Conservation (phyloP, 106 monocot genomes). For the Allium sativum region DNA sequence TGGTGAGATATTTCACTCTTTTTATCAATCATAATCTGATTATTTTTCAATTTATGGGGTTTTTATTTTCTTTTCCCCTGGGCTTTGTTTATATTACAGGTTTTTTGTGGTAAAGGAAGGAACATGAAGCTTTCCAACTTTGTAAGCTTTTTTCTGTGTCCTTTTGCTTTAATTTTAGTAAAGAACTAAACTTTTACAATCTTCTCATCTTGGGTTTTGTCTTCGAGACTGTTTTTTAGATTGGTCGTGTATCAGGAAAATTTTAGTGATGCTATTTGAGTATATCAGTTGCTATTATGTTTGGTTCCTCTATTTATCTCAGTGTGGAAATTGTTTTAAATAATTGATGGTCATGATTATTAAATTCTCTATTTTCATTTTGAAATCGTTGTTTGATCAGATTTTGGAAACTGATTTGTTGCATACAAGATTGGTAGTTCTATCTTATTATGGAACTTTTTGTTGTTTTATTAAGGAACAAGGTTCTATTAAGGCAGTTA, state of each 20-base stretch:
- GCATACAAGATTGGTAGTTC: too few relatives aligned
- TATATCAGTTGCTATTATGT: background rate
- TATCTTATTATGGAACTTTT: too few relatives aligned
- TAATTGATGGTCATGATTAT: background rate
- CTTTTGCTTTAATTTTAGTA: background rate
- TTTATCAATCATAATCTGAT: background rate
- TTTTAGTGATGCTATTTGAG: background rate
- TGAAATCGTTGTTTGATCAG: background rate
- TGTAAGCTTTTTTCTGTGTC: constrained; percentile 1
- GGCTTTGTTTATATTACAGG: background rate
- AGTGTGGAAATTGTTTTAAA: background rate
- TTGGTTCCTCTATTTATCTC: background rate
- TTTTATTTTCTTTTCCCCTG: background rate
- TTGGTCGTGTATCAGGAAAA: constrained; percentile 1
- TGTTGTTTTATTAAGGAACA: too few relatives aligned
- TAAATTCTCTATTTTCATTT: background rate
- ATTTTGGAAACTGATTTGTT: background rate
- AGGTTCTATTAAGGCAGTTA: too few relatives aligned
- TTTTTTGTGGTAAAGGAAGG: background rate
- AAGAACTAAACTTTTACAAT: background rate
- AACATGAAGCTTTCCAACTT: constrained; percentile 1
- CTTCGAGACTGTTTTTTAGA: background rate
- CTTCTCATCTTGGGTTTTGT: background rate
- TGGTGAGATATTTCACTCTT: background rate
- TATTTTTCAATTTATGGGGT: background rate